These are phyloP conservation scores for Lentinula detonsa DNA, from an alignment of 768 basidiomycete species.

Conservation along the genomic window DNA sequence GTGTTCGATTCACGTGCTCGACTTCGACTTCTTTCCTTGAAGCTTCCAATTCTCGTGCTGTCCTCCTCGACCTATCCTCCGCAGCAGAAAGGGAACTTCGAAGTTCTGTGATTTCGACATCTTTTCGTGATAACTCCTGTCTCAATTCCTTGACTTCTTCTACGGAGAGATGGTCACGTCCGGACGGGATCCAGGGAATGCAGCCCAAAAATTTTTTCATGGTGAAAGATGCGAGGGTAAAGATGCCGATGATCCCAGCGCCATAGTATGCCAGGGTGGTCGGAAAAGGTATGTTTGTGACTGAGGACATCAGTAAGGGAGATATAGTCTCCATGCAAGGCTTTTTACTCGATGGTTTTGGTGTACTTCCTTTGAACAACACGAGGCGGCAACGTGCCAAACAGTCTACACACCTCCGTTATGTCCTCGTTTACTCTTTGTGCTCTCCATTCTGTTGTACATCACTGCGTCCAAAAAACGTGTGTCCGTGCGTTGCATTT, in stretches of 20 bases:
- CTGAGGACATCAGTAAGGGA: conserved; percentile 2
- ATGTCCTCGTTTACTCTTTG: neutral
- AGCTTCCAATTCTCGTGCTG: neutral
- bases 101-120: conserved; percentile 4
- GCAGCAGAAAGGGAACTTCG: conserved; percentile 4
- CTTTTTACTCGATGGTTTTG: conserved; percentile 2
- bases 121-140: neutral
- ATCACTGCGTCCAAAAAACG: neutral
- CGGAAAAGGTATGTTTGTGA: neutral
- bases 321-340: conserved; percentile 1
- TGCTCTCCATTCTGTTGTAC: neutral
- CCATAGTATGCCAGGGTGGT: conserved; percentile 7
- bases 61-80: neutral
- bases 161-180: neutral
- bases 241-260: conserved; percentile 4
- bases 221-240: conserved; percentile 7
- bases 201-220: neutral
- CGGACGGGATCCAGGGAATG: neutral
- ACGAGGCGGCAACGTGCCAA: conserved; percentile 14
- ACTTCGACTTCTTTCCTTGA: conserved; percentile 8
- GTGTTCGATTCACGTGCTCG: conserved; percentile 10
- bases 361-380: conserved; percentile 3
- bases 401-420: conserved; percentile 11
- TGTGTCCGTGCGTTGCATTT: neutral
- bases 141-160: conserved; percentile 1